Evolutionary conservation across 2,329 filamentous ascomycete species (phyloP).

Genomic region (Fonsecaea pugnacius): DNA sequence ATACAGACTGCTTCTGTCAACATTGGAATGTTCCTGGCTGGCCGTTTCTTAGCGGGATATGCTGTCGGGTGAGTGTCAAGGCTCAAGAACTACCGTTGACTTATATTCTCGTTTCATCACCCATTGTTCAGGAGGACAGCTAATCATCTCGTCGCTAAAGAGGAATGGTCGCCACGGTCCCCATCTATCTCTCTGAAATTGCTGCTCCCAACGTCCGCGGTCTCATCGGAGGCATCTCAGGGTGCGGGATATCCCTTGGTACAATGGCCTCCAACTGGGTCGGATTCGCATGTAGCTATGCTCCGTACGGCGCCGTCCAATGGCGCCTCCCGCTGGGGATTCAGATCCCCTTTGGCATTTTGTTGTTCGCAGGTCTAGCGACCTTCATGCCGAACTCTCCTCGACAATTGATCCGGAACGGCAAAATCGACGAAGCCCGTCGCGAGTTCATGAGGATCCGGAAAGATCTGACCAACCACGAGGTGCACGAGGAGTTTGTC

Average conservation of each 20-base stretch:
- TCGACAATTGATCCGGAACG: conserved; percentile 81
- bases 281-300: conserved; percentile 70
- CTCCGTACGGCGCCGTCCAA: conserved; percentile 65
- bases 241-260: conserved; percentile 81
- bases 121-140: neutral
- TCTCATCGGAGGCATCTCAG: conserved; percentile 77
- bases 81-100: no score
- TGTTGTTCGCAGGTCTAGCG: conserved; percentile 71
- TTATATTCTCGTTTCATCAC: conserved; percentile 81
- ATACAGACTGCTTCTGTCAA: conserved; percentile 65
- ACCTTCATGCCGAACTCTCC: conserved; percentile 83
- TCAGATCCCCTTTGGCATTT: conserved; percentile 79
- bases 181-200: conserved; percentile 40
- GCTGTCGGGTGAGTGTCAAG: conserved; percentile 74
- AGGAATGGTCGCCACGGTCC: conserved; percentile 37
- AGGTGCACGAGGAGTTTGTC: conserved; percentile 75
- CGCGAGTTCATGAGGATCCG: conserved; percentile 68
- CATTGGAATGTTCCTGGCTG: conserved; percentile 68
- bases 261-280: conserved; percentile 75
- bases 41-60: conserved; percentile 74
- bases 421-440: conserved; percentile 68
- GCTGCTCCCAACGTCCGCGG: conserved; percentile 68
- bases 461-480: conserved; percentile 75
- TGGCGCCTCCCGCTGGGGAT: conserved; percentile 82
- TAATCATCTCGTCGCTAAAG: neutral